These are phyloP conservation scores for Cercospora sp. DNA, from an alignment of 2,329 filamentous ascomycete species.

Conservation along the genomic window DNA sequence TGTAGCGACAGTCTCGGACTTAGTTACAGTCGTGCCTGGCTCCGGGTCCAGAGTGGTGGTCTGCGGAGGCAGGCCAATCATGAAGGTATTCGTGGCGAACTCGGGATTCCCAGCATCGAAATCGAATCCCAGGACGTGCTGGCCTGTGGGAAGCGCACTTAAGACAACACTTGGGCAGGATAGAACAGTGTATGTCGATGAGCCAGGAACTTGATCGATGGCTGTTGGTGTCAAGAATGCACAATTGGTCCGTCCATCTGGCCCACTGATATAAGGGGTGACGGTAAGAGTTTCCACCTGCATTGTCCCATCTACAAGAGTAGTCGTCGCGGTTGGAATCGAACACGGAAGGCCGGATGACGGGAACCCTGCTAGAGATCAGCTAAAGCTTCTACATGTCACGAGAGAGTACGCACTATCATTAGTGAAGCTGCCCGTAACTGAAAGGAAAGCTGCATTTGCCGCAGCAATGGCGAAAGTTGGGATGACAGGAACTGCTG, in stretches of 20 bases:
- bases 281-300: neutral
- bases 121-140: conserved; percentile 3
- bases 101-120: neutral
- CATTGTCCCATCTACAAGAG: neutral
- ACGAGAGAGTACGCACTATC: neutral
- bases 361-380: neutral
- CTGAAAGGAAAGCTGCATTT: conserved; percentile 10
- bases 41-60: neutral
- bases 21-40: neutral
- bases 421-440: neutral
- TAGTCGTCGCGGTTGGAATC: neutral
- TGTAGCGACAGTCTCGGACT: neutral
- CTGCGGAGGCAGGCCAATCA: neutral
- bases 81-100: neutral
- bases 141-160: conserved; percentile 3
- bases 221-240: neutral
- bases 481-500: neutral
- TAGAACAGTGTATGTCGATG: conserved; percentile 1
- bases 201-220: neutral
- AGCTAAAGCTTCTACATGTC: neutral
- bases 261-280: neutral
- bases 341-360: neutral
- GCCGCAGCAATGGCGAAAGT: conserved; percentile 5
- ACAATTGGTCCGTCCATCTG: neutral
- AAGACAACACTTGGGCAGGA: conserved; percentile 2